Conservation (phyloP, 306 rosid species). For the Rubus idaeus region DNA sequence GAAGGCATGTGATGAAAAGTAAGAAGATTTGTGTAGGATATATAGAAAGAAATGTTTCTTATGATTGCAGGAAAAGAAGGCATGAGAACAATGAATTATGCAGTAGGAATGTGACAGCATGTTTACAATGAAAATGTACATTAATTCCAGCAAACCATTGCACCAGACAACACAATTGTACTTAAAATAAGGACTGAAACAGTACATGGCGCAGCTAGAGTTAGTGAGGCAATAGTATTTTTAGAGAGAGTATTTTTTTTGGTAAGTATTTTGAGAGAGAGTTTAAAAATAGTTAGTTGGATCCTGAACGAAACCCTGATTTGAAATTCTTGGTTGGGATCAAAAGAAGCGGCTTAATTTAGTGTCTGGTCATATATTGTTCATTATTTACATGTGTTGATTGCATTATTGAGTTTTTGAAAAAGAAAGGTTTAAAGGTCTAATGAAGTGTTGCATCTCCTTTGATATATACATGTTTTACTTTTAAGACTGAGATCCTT, state of each 20-base stretch:
- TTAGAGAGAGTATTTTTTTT: background rate
- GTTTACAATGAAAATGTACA: background rate
- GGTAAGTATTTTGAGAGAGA: background rate
- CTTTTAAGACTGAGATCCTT: slow-evolving; percentile 6
- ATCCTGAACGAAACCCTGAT: background rate
- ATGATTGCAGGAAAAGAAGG: background rate
- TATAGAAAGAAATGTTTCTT: background rate
- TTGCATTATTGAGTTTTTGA: background rate
- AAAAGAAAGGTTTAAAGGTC: background rate
- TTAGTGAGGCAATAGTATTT: background rate
- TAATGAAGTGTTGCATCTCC: background rate
- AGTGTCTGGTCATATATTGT: background rate
- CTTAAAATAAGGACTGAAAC: slow-evolving; percentile 13
- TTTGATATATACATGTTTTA: background rate
- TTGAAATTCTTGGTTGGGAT: slow-evolving; percentile 4
- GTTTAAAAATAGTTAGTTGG: background rate
- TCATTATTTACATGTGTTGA: background rate
- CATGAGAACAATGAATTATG: background rate
- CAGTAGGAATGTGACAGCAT: background rate
- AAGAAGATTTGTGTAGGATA: background rate
- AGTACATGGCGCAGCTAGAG: background rate
- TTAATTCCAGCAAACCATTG: slow-evolving; percentile 2
- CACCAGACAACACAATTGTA: slow-evolving; percentile 2
- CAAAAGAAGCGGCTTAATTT: background rate
- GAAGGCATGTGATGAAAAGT: background rate